phyloP scores from a whole-genome alignment of 768 basidiomycete genomes.

The Coprinopsis cinerea region DNA sequence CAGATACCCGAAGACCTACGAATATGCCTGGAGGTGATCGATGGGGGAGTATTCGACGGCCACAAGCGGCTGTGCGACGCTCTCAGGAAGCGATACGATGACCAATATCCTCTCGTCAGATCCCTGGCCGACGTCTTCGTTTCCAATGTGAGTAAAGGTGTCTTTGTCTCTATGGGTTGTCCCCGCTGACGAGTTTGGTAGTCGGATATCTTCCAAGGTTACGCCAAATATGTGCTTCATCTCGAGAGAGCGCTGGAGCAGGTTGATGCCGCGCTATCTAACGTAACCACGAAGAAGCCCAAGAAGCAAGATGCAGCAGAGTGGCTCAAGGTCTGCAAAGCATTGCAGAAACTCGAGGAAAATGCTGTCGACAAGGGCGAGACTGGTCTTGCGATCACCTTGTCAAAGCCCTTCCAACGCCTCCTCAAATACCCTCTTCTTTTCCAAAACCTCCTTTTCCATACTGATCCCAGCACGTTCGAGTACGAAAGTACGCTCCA shows the following conservation, averaged over 20 bases:
- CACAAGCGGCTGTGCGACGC: slow-evolving; percentile 83
- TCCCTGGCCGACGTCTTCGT: slow-evolving; percentile 96
- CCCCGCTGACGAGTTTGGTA: slow-evolving; percentile 26
- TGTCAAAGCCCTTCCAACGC: slow-evolving; percentile 96
- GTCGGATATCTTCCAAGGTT: slow-evolving; percentile 92
- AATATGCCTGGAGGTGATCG: slow-evolving; percentile 80
- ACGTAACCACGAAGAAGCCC: slow-evolving; percentile 62
- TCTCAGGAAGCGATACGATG: slow-evolving; percentile 85
- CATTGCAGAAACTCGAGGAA: slow-evolving; percentile 73
- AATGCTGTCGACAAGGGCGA: slow-evolving; percentile 81
- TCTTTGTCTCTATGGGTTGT: slow-evolving; percentile 12
- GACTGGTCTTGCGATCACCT: slow-evolving; percentile 88
- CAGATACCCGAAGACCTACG: slow-evolving; percentile 85
- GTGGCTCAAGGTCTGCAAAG: slow-evolving; percentile 72
- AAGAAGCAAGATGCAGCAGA: slow-evolving; percentile 78
- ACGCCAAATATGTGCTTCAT: slow-evolving; percentile 91
- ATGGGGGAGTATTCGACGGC: slow-evolving; percentile 82
- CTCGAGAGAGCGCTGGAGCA: slow-evolving; percentile 86
- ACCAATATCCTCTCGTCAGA: slow-evolving; percentile 91
- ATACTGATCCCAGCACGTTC: slow-evolving; percentile 94
- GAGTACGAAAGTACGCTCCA: slow-evolving; percentile 95
- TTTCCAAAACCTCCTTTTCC: slow-evolving; percentile 95
- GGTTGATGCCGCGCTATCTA: slow-evolving; percentile 73
- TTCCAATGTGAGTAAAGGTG: slow-evolving; percentile 61
- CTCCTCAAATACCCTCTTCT: slow-evolving; percentile 95